A percentile compares a stretch with the other conserved stretches of the same genome.
phyloP scores from a whole-genome alignment of 441 rosid species.

The Sinapis alba region DNA sequence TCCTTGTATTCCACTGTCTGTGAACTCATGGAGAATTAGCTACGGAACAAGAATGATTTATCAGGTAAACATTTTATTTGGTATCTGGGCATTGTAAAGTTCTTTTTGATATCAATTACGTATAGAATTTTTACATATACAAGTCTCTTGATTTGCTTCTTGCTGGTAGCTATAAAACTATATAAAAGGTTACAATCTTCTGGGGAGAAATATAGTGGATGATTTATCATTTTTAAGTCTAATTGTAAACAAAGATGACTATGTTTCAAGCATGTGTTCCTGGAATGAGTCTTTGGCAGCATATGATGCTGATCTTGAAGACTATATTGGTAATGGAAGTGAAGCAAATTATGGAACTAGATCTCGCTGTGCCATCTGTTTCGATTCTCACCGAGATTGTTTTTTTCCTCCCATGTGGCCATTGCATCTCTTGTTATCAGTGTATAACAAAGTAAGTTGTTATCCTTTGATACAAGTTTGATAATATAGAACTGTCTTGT shows the following conservation, averaged over 20 bases:
- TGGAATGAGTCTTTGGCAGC: slow-evolving; percentile 77
- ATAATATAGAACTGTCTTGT: neutral
- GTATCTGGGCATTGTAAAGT: neutral
- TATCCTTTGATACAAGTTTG: neutral
- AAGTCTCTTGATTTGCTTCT: slow-evolving; percentile 63
- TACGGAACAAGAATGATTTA: slow-evolving; percentile 59
- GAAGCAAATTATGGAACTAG: slow-evolving; percentile 55
- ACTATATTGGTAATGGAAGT: slow-evolving; percentile 48
- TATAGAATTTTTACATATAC: slow-evolving; percentile 26
- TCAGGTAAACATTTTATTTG: slow-evolving; percentile 52
- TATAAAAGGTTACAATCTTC: slow-evolving; percentile 46
- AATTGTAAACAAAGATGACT: slow-evolving; percentile 69
- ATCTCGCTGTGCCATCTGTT: slow-evolving; percentile 87
- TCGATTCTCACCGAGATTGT: slow-evolving; percentile 84
- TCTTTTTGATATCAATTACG: neutral
- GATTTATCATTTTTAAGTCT: slow-evolving; percentile 49
- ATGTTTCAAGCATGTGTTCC: slow-evolving; percentile 75
- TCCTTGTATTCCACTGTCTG: slow-evolving; percentile 10
- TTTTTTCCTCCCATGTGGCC: slow-evolving; percentile 97
- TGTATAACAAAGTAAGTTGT: slow-evolving; percentile 69
- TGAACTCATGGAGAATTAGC: slow-evolving; percentile 47
- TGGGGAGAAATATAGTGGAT: slow-evolving; percentile 34
- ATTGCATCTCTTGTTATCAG: slow-evolving; percentile 75
- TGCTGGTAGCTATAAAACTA: slow-evolving; percentile 50
- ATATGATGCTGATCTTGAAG: slow-evolving; percentile 65